Conservation (phyloP, 2,329 filamentous ascomycete species). For the Ascochyta rabiei region DNA sequence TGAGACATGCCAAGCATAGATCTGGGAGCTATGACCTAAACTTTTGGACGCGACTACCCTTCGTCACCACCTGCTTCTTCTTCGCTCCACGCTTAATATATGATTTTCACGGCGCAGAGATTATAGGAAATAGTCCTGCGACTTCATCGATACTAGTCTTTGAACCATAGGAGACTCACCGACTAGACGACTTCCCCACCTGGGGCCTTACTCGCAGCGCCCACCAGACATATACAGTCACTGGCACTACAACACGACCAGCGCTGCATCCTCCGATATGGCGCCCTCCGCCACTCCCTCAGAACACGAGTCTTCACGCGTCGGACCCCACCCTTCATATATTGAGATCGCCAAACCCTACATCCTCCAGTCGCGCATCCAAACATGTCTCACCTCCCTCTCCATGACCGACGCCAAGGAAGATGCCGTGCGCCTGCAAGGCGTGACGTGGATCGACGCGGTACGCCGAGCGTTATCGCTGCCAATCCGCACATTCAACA, state of each 20-base stretch:
- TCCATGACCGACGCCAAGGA: constrained; percentile 79
- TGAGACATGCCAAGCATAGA: constrained; percentile 11
- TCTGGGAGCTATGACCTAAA: constrained; percentile 14
- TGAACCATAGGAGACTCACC: constrained; percentile 10
- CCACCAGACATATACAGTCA: neutral
- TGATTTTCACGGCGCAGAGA: neutral
- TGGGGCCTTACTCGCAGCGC: constrained; percentile 11
- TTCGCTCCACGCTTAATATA: neutral
- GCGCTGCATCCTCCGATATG: constrained; percentile 25
- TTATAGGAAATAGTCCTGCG: neutral
- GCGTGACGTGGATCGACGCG: constrained; percentile 86
- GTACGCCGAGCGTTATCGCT: constrained; percentile 79
- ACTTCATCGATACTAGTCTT: neutral
- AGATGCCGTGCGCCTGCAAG: constrained; percentile 79
- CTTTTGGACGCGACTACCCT: constrained; percentile 5
- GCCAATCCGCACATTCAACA: constrained; percentile 89
- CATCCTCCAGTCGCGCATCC: constrained; percentile 79
- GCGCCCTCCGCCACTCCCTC: constrained; percentile 37
- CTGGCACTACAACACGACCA: neutral
- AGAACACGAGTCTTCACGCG: constrained; percentile 31
- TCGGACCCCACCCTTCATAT: constrained; percentile 66
- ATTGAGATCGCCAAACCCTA: constrained; percentile 75
- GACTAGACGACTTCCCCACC: constrained; percentile 9
- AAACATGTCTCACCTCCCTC: constrained; percentile 71
- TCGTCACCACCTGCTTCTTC: neutral